Conservation (phyloP, 257 asterid genomes). For the Fraxinus cuspidata region DNA sequence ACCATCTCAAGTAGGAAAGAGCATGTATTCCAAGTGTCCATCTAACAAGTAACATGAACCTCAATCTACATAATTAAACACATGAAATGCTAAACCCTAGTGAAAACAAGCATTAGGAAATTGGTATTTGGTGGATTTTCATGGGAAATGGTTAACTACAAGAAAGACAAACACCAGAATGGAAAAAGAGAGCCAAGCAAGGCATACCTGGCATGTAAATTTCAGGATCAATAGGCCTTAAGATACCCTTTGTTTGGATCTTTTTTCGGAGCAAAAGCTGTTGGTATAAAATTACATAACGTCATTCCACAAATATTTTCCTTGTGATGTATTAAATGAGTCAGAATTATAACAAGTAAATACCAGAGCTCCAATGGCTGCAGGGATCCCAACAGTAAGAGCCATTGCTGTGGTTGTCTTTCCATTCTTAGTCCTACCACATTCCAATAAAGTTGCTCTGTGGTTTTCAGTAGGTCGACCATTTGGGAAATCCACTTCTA, state of each 20-base stretch:
- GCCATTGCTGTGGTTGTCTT: constrained; percentile 80
- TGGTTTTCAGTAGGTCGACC: constrained; percentile 59
- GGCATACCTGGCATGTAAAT: constrained; percentile 76
- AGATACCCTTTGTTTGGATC: constrained; percentile 62
- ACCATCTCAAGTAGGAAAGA: background rate
- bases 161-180: constrained; percentile 1
- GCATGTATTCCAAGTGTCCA: too few relatives aligned
- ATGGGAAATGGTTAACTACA: background rate
- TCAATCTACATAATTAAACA: background rate
- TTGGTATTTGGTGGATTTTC: background rate
- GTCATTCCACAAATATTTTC: background rate
- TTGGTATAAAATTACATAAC: background rate
- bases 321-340: background rate
- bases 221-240: constrained; percentile 78
- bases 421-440: constrained; percentile 58
- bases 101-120: background rate
- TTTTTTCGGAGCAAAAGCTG: constrained; percentile 75
- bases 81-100: background rate
- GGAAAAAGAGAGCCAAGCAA: constrained; percentile 13
- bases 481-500: constrained; percentile 73
- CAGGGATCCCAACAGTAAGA: constrained; percentile 90
- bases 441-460: constrained; percentile 73
- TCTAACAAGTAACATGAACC: background rate
- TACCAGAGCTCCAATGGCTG: constrained; percentile 97
- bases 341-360: constrained; percentile 15